Evolutionary conservation across 176 grass and related monocot genomes (phyloP), one percentile per base, ranked within the genome.

Genomic region (Rhynchospora tenuis): DNA sequence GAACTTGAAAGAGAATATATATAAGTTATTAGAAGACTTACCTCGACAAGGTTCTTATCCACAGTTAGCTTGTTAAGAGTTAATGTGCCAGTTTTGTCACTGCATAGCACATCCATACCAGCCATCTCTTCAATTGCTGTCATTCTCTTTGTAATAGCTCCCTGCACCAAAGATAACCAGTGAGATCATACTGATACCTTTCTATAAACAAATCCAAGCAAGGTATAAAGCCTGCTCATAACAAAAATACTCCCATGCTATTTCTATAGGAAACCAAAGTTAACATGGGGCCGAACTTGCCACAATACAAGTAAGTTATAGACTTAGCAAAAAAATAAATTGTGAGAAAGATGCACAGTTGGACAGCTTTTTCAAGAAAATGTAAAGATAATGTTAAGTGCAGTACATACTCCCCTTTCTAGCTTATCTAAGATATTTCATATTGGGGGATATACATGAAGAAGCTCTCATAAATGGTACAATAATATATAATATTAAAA

Each of bases 91-190:
- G 94, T 97, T 71, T 97, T 97, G 73, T 97, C 94, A 52, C 94
- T 97, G 84, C 94, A 97, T 45, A 97, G 94, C 77, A 97, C 91
- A 73, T 97, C 94, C 94, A 97, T 97, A 31, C 94, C 91, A 59
- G 94, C 91, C 94, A 97, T 97, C 88, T 97, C 94, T 88, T 97
- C 94, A 81, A 97, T 97, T 56, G 94, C 94, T 60, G 94, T 97
- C 94, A 97, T 97, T 79, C 94, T 88, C 89, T 97, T 97, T 78
- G 94, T 93, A 51, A 97, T 97, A 73, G 94, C 91, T 63, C 94
- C 94, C 94, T 97, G 85, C 50, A 91, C 52, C 87, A 45, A 42
- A 78, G 20, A 71, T 15, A 87, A 65, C 48, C 20, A 54, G 78
- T 78, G 54, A 73, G 73, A 70, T 15, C 46, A 83, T 45, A 47